Evolutionary conservation across 495 filamentous ascomycete genomes (phyloP).

Genomic region (Penicillium roqueforti): DNA sequence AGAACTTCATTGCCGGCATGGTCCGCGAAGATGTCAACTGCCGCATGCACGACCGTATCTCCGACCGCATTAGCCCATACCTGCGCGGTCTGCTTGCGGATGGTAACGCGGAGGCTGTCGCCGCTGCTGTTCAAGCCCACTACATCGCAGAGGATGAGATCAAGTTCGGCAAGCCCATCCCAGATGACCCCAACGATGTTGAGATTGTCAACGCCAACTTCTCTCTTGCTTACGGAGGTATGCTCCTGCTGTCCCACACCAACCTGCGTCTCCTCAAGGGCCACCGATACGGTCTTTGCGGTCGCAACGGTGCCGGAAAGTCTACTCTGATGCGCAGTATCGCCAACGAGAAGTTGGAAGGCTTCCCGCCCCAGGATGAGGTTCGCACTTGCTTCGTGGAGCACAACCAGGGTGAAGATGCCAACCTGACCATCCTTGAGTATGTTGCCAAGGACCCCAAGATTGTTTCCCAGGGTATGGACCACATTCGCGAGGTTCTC

Average conservation of each 20-base stretch:
- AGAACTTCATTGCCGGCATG: slow-evolving; percentile 77
- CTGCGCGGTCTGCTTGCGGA: slow-evolving; percentile 64
- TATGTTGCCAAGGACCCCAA: slow-evolving; percentile 82
- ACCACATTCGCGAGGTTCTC: slow-evolving; percentile 78
- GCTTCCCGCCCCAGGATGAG: slow-evolving; percentile 86
- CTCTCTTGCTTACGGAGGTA: slow-evolving; percentile 95
- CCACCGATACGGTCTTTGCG: slow-evolving; percentile 94
- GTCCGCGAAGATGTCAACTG: slow-evolving; percentile 85
- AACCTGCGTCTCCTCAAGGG: slow-evolving; percentile 92
- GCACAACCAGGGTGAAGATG: slow-evolving; percentile 97
- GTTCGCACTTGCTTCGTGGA: slow-evolving; percentile 97
- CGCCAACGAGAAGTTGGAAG: slow-evolving; percentile 90
- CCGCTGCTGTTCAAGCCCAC: slow-evolving; percentile 60
- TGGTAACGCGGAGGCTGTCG: slow-evolving; percentile 55
- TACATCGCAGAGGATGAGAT: slow-evolving; percentile 79
- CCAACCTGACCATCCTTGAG: slow-evolving; percentile 89
- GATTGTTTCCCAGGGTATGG: slow-evolving; percentile 66
- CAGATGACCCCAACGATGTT: slow-evolving; percentile 78
- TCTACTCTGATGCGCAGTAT: slow-evolving; percentile 98
- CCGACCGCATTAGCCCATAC: slow-evolving; percentile 64
- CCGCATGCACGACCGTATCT: slow-evolving; percentile 70
- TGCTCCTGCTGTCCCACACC: slow-evolving; percentile 95
- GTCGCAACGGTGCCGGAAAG: slow-evolving; percentile 95
- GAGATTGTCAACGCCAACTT: slow-evolving; percentile 99
- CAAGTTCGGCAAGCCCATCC: slow-evolving; percentile 78